A percentile compares a stretch with the other conserved stretches of the same genome.
Conservation (phyloP, 352 stramenopile genomes). For the Aphanomyces astaci region DNA sequence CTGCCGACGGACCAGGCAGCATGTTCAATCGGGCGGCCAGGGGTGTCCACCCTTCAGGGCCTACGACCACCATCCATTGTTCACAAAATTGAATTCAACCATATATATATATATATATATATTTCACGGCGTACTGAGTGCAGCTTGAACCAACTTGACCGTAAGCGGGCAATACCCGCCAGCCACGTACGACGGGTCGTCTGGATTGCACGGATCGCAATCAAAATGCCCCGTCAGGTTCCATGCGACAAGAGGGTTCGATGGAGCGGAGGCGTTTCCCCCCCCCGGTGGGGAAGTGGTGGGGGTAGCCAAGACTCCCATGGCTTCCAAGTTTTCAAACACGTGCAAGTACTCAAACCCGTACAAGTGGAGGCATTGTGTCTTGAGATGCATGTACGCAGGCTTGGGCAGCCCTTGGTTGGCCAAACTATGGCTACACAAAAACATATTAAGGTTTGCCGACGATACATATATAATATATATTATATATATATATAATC, state of each 20-base stretch:
- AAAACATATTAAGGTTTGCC: no score
- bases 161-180: constrained; percentile 7
- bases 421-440: constrained; percentile 15
- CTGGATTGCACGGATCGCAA: constrained; percentile 2
- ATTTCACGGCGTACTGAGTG: constrained; percentile 10
- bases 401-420: constrained; percentile 13
- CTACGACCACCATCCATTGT: neutral
- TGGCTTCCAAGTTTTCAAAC: constrained; percentile 19
- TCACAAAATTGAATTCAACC: neutral
- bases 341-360: constrained; percentile 19
- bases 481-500: neutral
- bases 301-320: constrained; percentile 15
- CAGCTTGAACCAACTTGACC: constrained; percentile 16
- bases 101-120: neutral
- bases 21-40: constrained; percentile 10
- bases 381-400: constrained; percentile 13
- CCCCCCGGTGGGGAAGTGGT: neutral
- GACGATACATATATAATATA: neutral
- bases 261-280: neutral
- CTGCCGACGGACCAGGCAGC: constrained; percentile 12
- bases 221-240: constrained; percentile 7
- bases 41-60: neutral
- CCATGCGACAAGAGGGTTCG: neutral
- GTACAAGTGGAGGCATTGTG: constrained; percentile 20
- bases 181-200: constrained; percentile 12